Evolutionary conservation across 2,329 filamentous ascomycete genomes (phyloP), one percentile per base, ranked within the genome.

Genomic region (Aspergillus sp.): DNA sequence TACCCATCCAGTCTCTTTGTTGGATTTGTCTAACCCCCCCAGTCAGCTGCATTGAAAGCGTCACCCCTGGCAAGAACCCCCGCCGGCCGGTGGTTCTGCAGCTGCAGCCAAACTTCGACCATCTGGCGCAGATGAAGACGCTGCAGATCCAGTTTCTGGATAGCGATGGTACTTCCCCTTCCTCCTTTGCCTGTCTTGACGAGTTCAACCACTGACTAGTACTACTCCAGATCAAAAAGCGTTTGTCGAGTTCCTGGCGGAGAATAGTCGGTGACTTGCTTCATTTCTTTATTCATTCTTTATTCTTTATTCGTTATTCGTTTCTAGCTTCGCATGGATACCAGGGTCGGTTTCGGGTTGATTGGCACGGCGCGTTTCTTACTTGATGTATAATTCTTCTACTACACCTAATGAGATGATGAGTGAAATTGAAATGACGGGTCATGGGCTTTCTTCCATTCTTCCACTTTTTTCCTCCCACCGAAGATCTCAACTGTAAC

Each of bases 71-170:
- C 6, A 77, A 77, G 56, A 77, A 77, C 60, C 56, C 68, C 15
- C 72, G 73, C 6, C 67, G 68, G 41, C 75, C 75, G 35, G 70
- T 76, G 4, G 53, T 68, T n/a, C 39, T 78, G 35, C 67, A 74
- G 19, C 59, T 77, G 4, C 67, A 70, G 45, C 73, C 75, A 3
- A 77, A 76, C 55, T 77, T 76, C 52, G 75, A 78, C 6, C 64
- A 76, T 43, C 62, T 77, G n/a, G 60, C 73, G 8, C 65, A 74
- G 57, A 73, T 78, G 73, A 73, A 71, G 56, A 67, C 62, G 39
- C 48, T 78, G 41, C 66, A 71, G 45, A 71, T 78, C 43, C 61
- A 66, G 33, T 77, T 78, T 57, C 66, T 78, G 21, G 74, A 77
- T 43, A 68, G 75, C 47, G 57, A 70, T 52, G 75, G 75, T 76